phyloP scores from a whole-genome alignment of 805 yeast genomes.

The Lachancea kluyveri region DNA sequence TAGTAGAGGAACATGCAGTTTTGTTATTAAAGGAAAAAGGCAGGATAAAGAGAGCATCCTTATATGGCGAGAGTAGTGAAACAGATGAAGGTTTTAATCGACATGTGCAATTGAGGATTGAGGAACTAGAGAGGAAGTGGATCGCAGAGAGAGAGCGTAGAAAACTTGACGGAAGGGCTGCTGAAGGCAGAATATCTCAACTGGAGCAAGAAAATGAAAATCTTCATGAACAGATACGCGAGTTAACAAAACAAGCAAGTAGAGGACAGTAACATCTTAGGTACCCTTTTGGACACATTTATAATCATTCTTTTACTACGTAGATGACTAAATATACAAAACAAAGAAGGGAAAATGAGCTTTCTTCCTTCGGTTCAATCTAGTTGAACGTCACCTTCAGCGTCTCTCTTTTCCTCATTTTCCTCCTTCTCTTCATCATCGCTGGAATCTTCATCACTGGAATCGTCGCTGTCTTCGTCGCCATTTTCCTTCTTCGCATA shows the following conservation, averaged over 20 bases:
- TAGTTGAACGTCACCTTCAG: constrained; percentile 20
- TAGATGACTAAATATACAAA: too few relatives aligned
- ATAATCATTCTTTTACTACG: too few relatives aligned
- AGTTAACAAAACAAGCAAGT: too few relatives aligned
- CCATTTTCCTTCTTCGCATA: constrained; percentile 75
- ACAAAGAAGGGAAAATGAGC: too few relatives aligned
- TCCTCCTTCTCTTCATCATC: constrained; percentile 17
- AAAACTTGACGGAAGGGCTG: constrained; percentile 52
- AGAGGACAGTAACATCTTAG: too few relatives aligned
- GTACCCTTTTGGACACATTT: too few relatives aligned
- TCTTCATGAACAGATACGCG: constrained; percentile 6
- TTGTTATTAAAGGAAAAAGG: constrained; percentile 18
- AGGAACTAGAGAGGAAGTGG: constrained; percentile 60
- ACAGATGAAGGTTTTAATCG: constrained; percentile 23
- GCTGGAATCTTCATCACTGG: constrained; percentile 15
- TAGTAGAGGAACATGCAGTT: constrained; percentile 49
- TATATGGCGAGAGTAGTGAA: constrained; percentile 10
- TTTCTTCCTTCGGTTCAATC: too few relatives aligned
- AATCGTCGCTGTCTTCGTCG: constrained; percentile 22
- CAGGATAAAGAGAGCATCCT: constrained; percentile 8
- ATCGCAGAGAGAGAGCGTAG: constrained; percentile 67
- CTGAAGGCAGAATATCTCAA: constrained; percentile 43
- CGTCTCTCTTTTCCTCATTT: constrained; percentile 9
- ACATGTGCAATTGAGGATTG: constrained; percentile 44
- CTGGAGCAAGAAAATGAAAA: constrained; percentile 48